phyloP scores from a whole-genome alignment of 768 basidiomycete genomes.

The Pleurotus ostreatus region DNA sequence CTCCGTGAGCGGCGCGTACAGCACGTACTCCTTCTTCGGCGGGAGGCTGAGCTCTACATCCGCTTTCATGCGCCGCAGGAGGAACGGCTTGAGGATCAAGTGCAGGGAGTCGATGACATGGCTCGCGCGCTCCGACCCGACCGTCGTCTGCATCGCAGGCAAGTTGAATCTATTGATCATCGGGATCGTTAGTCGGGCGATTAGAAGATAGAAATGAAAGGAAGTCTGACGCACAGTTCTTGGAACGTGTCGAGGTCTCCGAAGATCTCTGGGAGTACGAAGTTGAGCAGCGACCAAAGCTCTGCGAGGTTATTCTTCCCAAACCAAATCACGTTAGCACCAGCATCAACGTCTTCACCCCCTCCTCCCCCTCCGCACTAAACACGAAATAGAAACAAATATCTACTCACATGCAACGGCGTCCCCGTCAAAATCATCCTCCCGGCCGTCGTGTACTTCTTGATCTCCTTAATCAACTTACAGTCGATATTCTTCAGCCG shows the following conservation, averaged over 20 bases:
- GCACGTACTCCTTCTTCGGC: constrained; percentile 90
- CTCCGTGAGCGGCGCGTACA: constrained; percentile 85
- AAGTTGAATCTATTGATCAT: constrained; percentile 58
- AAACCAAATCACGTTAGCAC: neutral
- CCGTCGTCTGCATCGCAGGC: constrained; percentile 51
- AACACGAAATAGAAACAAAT: no score
- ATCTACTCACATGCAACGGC: constrained; percentile 75
- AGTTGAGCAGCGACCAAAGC: constrained; percentile 93
- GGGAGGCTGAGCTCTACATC: constrained; percentile 83
- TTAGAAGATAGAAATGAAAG: neutral
- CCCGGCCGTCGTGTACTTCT: constrained; percentile 78
- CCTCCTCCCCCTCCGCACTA: no score
- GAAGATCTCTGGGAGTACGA: constrained; percentile 93
- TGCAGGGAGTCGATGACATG: constrained; percentile 78
- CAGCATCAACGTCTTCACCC: no score
- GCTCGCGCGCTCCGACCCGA: constrained; percentile 55
- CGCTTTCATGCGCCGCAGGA: constrained; percentile 84
- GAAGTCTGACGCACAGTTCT: constrained; percentile 56
- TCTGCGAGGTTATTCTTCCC: constrained; percentile 90
- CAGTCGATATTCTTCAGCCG: constrained; percentile 93
- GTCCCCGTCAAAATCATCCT: constrained; percentile 95
- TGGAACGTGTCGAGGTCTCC: constrained; percentile 87
- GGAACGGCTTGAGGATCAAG: constrained; percentile 91
- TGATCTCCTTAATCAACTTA: constrained; percentile 86
- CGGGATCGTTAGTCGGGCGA: neutral